Base-by-base conservation (phyloP, 306 rosid genomes). In the Dalbergia cochinchinensis region DNA sequence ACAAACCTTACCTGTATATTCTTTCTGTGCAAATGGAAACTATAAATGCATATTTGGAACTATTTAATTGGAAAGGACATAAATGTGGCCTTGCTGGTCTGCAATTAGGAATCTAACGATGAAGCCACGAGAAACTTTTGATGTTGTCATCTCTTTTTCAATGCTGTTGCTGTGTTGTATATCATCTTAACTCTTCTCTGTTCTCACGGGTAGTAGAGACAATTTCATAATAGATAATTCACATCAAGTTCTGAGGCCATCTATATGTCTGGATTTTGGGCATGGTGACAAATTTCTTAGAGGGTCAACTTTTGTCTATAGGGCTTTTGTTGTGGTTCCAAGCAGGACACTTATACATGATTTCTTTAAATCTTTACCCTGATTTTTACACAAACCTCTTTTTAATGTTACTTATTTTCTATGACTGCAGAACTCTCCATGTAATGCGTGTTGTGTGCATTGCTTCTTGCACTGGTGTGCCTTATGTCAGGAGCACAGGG, bases 391-490 rank as follows among this genome's bases (percentile, higher is more conserved):
- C 15, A 61, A 82, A 83, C 68, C 42, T 48, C 69, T 11, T 44
- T n/a, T 18, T 39, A 48, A 31, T 47, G n/a, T 20, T 19, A 5
- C 55, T 18, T n/a, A 53, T 53, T 65, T 26, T 71, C 62, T 59
- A 20, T 87, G 74, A 48, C 31, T 82, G 91, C 85, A 96, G 97
- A 88, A 95, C 85, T 86, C 93, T 5, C 99, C 96, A 0, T 90
- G 98, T 44, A 94, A 91, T 66, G 96, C 98, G 44, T 96, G 99
- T 88, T 75, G 91, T 89, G 96, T 91, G 33, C 96, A 96, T 77
- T 96, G 99, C 87, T 96, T 97, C 86, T 78, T 89, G 78, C 98
- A 95, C 86, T 90, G 97, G 97, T 93, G 99, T 19, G 99, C 98
- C 86, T 61, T 96, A 81, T 96, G 99, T 82, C 97, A 93, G 79